These are phyloP conservation scores for Citrus unshiu DNA, from an alignment of 345 rosid species.

Conservation along the genomic window DNA sequence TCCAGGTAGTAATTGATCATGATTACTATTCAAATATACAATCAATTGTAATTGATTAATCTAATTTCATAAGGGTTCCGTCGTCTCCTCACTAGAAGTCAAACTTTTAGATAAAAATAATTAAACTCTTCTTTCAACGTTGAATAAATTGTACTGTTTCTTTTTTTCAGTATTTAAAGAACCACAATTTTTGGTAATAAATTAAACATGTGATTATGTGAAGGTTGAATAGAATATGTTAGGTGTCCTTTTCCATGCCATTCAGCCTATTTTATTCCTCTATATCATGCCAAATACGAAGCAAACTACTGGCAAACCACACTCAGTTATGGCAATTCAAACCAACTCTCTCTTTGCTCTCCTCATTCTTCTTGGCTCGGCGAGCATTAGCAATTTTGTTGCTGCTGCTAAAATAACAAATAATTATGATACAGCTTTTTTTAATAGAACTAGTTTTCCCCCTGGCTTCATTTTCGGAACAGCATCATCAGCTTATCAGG, in stretches of 20 bases:
- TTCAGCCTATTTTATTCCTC: not conserved
- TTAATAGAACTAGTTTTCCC: conserved; percentile 29
- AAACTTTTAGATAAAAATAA: too few relatives aligned
- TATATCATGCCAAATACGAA: not conserved
- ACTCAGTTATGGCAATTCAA: not conserved
- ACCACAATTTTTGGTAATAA: not conserved
- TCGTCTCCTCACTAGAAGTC: too few relatives aligned
- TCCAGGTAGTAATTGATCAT: not conserved
- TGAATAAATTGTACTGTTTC: too few relatives aligned
- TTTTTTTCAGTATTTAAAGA: not conserved
- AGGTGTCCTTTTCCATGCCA: not conserved
- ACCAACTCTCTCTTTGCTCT: not conserved
- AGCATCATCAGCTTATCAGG: conserved; percentile 46
- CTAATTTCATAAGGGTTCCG: too few relatives aligned
- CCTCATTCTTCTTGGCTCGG: not conserved
- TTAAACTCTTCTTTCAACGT: too few relatives aligned
- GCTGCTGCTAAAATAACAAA: not conserved
- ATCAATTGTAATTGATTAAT: too few relatives aligned
- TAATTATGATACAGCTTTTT: not conserved
- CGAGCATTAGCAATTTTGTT: not conserved
- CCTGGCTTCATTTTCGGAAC: conserved; percentile 40
- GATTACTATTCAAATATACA: not conserved
- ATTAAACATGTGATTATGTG: too few relatives aligned
- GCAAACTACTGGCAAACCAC: not conserved
- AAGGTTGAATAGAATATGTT: not conserved